These are phyloP conservation scores for Metarhizium robertsii DNA, from an alignment of 2,329 filamentous ascomycete species.

Conservation along the genomic window DNA sequence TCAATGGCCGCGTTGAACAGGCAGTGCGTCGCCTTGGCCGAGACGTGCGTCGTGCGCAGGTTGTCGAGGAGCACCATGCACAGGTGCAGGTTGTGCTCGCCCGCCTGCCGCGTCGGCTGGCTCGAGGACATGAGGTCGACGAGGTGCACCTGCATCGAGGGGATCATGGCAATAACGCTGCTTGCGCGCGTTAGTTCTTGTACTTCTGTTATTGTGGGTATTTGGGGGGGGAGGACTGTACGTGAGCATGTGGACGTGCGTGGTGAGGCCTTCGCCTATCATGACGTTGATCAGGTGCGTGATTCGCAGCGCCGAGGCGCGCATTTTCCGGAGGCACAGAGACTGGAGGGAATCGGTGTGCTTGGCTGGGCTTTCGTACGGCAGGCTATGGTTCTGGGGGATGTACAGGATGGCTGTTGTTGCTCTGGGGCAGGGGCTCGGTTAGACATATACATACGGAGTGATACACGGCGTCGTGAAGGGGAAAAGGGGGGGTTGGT, in stretches of 20 bases:
- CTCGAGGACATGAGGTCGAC: not conserved
- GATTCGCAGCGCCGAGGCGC: not conserved
- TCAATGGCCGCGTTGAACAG: not conserved
- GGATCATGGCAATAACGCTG: not conserved
- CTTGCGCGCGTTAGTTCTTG: too few species aligned
- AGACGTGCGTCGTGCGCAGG: not conserved
- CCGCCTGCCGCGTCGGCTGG: not conserved
- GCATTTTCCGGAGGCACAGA: not conserved
- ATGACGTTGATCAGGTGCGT: not conserved
- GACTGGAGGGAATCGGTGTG: not conserved
- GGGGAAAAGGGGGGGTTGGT: not conserved
- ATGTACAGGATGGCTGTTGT: not conserved
- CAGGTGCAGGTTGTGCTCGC: not conserved
- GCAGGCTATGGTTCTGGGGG: too few species aligned
- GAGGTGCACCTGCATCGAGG: not conserved
- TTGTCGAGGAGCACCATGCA: not conserved
- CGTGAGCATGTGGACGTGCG: not conserved
- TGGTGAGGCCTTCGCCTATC: not conserved
- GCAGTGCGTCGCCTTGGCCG: not conserved
- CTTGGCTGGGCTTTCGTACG: not conserved
- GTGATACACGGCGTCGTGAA: too few species aligned
- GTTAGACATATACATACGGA: too few species aligned
- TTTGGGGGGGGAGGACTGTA: not conserved
- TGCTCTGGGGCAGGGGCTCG: not conserved
- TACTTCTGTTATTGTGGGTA: not conserved